Percentiles rank a stretch among this genome's conserved stretches.
Conservation (phyloP, 2,329 filamentous ascomycete species). For the Fonsecaea multimorphosa region DNA sequence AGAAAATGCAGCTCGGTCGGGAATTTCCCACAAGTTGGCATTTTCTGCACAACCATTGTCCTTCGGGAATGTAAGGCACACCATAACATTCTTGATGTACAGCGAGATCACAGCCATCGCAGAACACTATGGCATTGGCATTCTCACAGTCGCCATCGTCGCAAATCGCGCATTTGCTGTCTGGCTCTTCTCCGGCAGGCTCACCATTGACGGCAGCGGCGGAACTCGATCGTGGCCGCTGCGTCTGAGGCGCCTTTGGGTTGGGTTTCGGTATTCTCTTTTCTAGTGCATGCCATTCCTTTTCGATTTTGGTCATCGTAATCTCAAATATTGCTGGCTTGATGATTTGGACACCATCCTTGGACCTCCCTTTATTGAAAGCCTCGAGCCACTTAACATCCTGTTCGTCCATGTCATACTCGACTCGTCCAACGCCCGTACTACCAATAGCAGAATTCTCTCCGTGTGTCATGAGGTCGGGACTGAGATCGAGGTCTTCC, state of each 20-base stretch:
- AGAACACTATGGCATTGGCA: constrained; percentile 98
- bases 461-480: constrained; percentile 63
- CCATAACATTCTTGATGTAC: constrained; percentile 99
- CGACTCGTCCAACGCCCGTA: constrained; percentile 76
- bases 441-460: constrained; percentile 60
- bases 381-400: constrained; percentile 94
- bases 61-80: constrained; percentile 97
- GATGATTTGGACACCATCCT: constrained; percentile 77
- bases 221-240: constrained; percentile 88
- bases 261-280: constrained; percentile 97
- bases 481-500: constrained; percentile 66
- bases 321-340: constrained; percentile 96
- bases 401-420: constrained; percentile 99
- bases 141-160: constrained; percentile 99
- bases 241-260: constrained; percentile 92
- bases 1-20: constrained; percentile 95
- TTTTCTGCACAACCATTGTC: constrained; percentile 96
- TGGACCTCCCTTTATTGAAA: constrained; percentile 77
- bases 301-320: constrained; percentile 98
- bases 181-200: constrained; percentile 85
- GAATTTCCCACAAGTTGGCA: constrained; percentile 94
- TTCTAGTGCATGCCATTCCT: constrained; percentile 95
- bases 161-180: constrained; percentile 96
- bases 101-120: constrained; percentile 94
- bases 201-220: constrained; percentile 96